Base-by-base conservation (phyloP, 2,329 filamentous ascomycete genomes). In the Aspergillus alliaceus region DNA sequence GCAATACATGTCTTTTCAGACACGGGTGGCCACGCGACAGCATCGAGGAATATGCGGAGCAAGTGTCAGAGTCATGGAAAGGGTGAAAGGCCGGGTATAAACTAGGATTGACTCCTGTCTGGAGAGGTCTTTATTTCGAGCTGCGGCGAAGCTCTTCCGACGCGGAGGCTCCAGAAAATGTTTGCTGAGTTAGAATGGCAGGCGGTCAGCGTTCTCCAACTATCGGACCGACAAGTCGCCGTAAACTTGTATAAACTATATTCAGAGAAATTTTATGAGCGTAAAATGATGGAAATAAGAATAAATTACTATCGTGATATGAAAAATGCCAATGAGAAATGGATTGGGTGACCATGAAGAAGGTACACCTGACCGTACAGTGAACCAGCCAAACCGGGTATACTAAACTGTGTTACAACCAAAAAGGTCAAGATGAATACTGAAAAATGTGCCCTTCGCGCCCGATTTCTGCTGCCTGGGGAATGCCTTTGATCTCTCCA, bases 401-500 rank as follows among this genome's bases (percentile, higher is more conserved):
- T 31, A 47, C 25, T 31, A 31, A 14, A n/a, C n/a, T n/a, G n/a
- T n/a, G n/a, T 12, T 32, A 31, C 6, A 22, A 35, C 59, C n/a
- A 14, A 37, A 49, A 31, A 6, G 39, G 53, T 49, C 54, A 56
- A n/a, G 39, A 58, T n/a, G 58, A 53, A 56, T 47, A 63, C 65
- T 62, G 67, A 62, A 72, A 72, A 34, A 75, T 74, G 63, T 75
- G 72, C 20, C 67, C 65, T 51, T 75, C 73, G 11, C 69, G 66
- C n/a, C 69, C 71, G 59, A 77, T 63, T 54, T 77, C 69, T 12
- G 80, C 79, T 31, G 72, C 69, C 61, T 75, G 79, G 0, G 87
- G 84, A 76, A 91, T 86, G 15, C 83, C 83, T 72, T 87, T 90
- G 61, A 91, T 85, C 29, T 71, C 69, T 18, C 69, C 67, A 9